phyloP scores from a whole-genome alignment of 768 basidiomycete genomes.

The Pisolithus orientalis region DNA sequence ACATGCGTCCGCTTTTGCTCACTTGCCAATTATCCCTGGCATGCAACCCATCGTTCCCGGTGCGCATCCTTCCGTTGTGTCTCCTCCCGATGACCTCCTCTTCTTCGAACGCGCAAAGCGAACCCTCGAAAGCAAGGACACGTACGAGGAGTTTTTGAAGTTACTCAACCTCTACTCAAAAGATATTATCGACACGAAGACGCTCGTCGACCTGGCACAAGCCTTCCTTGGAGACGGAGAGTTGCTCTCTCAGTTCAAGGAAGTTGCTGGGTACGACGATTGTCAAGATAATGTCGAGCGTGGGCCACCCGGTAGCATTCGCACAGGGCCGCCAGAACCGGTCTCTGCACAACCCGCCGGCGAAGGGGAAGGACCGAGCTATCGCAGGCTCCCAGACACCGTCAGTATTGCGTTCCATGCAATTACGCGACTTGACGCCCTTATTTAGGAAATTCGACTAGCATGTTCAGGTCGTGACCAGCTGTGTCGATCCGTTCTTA shows the following conservation, averaged over 20 bases:
- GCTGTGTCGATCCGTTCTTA: constrained; percentile 91
- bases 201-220: constrained; percentile 73
- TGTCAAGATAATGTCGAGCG: constrained; percentile 51
- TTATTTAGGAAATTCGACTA: constrained; percentile 71
- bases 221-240: constrained; percentile 80
- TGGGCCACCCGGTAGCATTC: constrained; percentile 73
- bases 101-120: constrained; percentile 95
- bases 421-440: background rate
- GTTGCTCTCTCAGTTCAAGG: constrained; percentile 78
- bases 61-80: constrained; percentile 27
- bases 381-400: constrained; percentile 80
- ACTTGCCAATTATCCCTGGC: constrained; percentile 19
- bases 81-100: constrained; percentile 66
- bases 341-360: constrained; percentile 74
- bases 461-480: constrained; percentile 94
- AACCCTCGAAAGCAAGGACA: constrained; percentile 63
- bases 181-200: constrained; percentile 83
- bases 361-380: constrained; percentile 89
- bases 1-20: constrained; percentile 20
- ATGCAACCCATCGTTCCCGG: constrained; percentile 14
- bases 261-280: constrained; percentile 76
- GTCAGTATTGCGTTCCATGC: constrained; percentile 44
- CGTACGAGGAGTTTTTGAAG: constrained; percentile 93
- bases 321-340: constrained; percentile 70
- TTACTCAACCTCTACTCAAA: constrained; percentile 85